Percentiles rank a stretch among this genome's conserved stretches.
Conservation (phyloP, 768 basidiomycete species). For the Porpolomopsis calyptriformis region DNA sequence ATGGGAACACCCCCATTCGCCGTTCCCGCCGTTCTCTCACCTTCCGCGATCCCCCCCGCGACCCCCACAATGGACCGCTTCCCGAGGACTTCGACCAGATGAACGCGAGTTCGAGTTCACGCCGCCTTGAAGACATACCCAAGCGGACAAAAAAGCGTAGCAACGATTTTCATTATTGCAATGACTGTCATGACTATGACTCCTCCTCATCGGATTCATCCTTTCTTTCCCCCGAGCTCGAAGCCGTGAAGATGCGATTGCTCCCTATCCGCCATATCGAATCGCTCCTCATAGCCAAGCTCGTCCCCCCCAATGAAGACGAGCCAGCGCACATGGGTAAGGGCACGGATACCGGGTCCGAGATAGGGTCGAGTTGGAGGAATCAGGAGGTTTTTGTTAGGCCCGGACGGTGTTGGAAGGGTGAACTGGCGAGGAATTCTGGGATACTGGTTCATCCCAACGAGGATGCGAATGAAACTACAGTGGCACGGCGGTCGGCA, state of each 20-base stretch:
- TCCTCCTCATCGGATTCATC: slow-evolving; percentile 4
- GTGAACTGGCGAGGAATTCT: slow-evolving; percentile 35
- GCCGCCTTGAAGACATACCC: slow-evolving; percentile 9
- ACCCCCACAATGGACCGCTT: slow-evolving; percentile 11
- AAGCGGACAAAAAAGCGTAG: slow-evolving; percentile 14
- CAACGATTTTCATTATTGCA: neutral
- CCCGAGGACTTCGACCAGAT: slow-evolving; percentile 10
- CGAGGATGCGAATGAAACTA: slow-evolving; percentile 10
- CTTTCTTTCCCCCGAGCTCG: slow-evolving; percentile 25
- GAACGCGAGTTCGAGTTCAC: slow-evolving; percentile 11
- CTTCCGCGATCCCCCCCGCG: slow-evolving; percentile 13
- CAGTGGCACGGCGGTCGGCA: slow-evolving; percentile 32
- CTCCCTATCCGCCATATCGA: slow-evolving; percentile 63
- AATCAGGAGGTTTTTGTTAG: slow-evolving; percentile 51
- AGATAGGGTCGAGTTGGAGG: slow-evolving; percentile 3
- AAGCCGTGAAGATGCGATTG: slow-evolving; percentile 51
- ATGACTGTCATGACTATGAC: slow-evolving; percentile 1
- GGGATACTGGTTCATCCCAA: neutral
- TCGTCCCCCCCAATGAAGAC: slow-evolving; percentile 55
- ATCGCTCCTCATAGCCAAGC: slow-evolving; percentile 53
- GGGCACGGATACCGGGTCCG: neutral
- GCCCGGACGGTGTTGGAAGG: slow-evolving; percentile 59
- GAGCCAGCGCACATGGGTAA: slow-evolving; percentile 32
- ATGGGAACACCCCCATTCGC: slow-evolving; percentile 20
- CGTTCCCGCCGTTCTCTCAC: slow-evolving; percentile 21